phyloP scores from a whole-genome alignment of 805 yeast species.

The Yarrowia sp. region DNA sequence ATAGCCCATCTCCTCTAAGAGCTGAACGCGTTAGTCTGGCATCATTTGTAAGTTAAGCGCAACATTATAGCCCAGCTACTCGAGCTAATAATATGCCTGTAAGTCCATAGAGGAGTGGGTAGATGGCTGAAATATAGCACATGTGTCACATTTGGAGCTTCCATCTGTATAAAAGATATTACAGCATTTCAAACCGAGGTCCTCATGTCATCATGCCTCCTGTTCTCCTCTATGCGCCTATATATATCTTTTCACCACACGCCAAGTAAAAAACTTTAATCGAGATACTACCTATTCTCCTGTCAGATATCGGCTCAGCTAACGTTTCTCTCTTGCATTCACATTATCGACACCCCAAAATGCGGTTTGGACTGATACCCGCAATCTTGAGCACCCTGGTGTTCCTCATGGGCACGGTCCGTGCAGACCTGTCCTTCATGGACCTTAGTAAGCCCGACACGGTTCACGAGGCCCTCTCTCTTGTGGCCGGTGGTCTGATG shows the following conservation, averaged over 20 bases:
- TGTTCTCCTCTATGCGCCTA: not conserved
- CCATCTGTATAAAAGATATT: too few relatives aligned
- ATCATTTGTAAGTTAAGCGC: conserved; percentile 16
- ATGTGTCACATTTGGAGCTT: too few relatives aligned
- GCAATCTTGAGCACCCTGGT: conserved; percentile 4
- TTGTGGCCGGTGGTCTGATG: conserved; percentile 67
- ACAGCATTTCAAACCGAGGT: too few relatives aligned
- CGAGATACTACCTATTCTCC: not conserved
- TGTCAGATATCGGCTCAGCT: not conserved
- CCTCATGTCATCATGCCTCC: not conserved
- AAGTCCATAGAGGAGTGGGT: not conserved
- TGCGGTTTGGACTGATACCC: conserved; percentile 13
- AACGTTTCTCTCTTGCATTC: not conserved
- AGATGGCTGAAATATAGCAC: not conserved
- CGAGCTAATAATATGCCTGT: not conserved
- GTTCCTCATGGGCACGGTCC: not conserved
- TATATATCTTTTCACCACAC: not conserved
- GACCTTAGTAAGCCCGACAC: conserved; percentile 30
- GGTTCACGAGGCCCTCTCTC: conserved; percentile 50
- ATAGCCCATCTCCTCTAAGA: conserved; percentile 5
- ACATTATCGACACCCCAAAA: not conserved
- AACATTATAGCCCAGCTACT: conserved; percentile 1
- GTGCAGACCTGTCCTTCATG: conserved; percentile 26
- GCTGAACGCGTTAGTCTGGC: conserved; percentile 16
- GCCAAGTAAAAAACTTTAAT: conserved; percentile 14